These are phyloP conservation scores for Aspergillus haitiensis DNA, from an alignment of 495 filamentous ascomycete species.

Conservation along the genomic window DNA sequence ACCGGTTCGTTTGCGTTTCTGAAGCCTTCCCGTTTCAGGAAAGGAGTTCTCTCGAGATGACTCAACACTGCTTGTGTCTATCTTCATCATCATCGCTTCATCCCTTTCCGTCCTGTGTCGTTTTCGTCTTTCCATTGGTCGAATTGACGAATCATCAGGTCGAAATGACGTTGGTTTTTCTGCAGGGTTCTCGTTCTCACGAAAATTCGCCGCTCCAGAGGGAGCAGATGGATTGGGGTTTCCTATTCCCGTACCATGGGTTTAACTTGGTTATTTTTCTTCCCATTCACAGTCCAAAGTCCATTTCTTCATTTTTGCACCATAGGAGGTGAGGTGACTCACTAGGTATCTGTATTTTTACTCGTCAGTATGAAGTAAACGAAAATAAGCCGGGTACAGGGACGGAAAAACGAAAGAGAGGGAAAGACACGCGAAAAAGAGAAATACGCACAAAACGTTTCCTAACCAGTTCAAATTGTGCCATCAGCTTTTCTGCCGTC, in stretches of 20 bases:
- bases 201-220: too few relatives aligned
- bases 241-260: too few relatives aligned
- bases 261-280: too few relatives aligned
- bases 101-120: conserved; percentile 10
- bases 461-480: conserved; percentile 37
- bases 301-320: not conserved
- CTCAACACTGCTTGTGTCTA: not conserved
- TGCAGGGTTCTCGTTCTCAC: too few relatives aligned
- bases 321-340: not conserved
- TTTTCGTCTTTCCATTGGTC: conserved; percentile 6
- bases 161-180: not conserved
- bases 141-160: not conserved
- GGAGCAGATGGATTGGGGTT: too few relatives aligned
- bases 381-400: not conserved
- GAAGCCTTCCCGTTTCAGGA: not conserved
- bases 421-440: not conserved
- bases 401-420: not conserved
- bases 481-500: conserved; percentile 38
- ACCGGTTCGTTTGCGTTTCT: conserved; percentile 31
- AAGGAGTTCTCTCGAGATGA: not conserved
- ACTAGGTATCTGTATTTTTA: conserved; percentile 1
- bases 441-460: conserved; percentile 35
- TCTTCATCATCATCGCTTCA: not conserved
- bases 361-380: not conserved
- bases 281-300: not conserved